Base-by-base conservation (phyloP, 2,329 filamentous ascomycete genomes). In the Magnaporthiopsis rhizophila region DNA sequence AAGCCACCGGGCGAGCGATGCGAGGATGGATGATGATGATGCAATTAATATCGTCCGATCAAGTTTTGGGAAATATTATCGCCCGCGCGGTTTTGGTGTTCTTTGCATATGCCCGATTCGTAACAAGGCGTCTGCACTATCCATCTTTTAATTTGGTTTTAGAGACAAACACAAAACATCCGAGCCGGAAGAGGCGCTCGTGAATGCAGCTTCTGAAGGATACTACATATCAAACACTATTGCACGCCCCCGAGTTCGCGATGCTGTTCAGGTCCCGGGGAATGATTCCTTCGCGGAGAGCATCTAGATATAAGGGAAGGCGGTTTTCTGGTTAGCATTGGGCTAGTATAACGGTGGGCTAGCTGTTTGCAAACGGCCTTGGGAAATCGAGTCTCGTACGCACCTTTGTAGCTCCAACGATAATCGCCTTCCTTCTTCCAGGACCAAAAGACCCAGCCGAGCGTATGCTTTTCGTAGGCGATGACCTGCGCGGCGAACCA, bases 381-480 rank as follows among this genome's bases (percentile, higher is more conserved):
- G 45, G 45, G 45, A 30, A n/a, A n/a, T n/a, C 6, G 45, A 53
- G 45, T 6, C 21, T 21, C 8, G 13, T 12, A 45, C 36, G 26
- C 15, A 45, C 60, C 38, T 45, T 64, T 59, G 34, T 68, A 70
- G 28, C 63, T 66, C 78, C 78, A 80, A 58, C 76, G 70, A 69
- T 74, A 78, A 71, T 79, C 75, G 15, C 50, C 53, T 64, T 70
- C 67, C 53, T 67, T 81, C 74, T 83, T 85, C 83, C 82, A 85
- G 5, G 75, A 78, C 82, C 83, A 85, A 68, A 82, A 84, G 8
- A 79, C 69, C 81, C 80, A 84, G 0, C 81, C 81, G 28, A 74
- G 69, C 45, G 72, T 66, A 63, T 75, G 69, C 66, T 75, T 73
- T 72, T 85, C 81, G 67, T 83, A 85, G 28, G 59, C 38, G 26